Percentiles rank a stretch among this genome's conserved stretches.
Conservation (phyloP, 208 protist genomes). For the Trypanosoma congolense region DNA sequence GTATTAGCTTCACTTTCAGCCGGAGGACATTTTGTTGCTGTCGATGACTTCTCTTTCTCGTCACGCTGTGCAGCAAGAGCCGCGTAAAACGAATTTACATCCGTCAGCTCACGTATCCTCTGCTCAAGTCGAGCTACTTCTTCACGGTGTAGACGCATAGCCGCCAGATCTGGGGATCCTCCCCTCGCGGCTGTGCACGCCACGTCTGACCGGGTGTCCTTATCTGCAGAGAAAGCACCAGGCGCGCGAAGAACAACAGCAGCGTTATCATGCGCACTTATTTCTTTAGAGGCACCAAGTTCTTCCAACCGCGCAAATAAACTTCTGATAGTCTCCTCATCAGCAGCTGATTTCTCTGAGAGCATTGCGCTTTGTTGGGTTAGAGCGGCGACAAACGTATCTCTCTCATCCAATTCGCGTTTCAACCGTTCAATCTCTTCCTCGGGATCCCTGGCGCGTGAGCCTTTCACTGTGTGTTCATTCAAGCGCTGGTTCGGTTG, state of each 20-base stretch:
- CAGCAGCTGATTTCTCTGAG: slow-evolving; percentile 55
- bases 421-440: slow-evolving; percentile 40
- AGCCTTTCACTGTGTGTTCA: slow-evolving; percentile 11
- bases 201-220: not conserved
- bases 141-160: slow-evolving; percentile 31
- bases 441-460: slow-evolving; percentile 32
- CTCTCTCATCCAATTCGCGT: slow-evolving; percentile 43
- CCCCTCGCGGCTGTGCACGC: not conserved
- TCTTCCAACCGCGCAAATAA: slow-evolving; percentile 67
- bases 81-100: slow-evolving; percentile 79
- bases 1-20: slow-evolving; percentile 8
- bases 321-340: slow-evolving; percentile 72
- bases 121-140: slow-evolving; percentile 53
- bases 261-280: slow-evolving; percentile 1
- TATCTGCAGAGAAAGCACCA: slow-evolving; percentile 1
- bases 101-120: slow-evolving; percentile 66
- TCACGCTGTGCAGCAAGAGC: slow-evolving; percentile 72
- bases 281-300: slow-evolving; percentile 6
- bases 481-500: slow-evolving; percentile 34
- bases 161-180: slow-evolving; percentile 7
- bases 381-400: slow-evolving; percentile 47
- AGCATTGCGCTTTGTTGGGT: slow-evolving; percentile 45
- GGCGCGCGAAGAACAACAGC: slow-evolving; percentile 15
- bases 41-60: slow-evolving; percentile 34
- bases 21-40: not conserved